These are phyloP conservation scores for Rauvolfia tetraphylla DNA, from an alignment of 257 asterid genomes.

Conservation along the genomic window DNA sequence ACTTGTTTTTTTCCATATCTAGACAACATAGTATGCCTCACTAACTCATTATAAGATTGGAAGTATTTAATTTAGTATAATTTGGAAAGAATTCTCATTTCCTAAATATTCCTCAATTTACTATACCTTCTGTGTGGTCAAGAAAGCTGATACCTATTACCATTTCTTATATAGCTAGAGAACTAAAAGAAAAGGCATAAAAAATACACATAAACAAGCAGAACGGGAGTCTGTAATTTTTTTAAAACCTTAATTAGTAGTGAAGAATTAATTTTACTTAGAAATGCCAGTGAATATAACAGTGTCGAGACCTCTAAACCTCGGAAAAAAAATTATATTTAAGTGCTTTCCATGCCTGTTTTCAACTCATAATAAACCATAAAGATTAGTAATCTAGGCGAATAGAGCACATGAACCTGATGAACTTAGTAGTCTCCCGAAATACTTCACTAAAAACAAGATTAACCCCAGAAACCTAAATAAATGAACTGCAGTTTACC, in stretches of 20 bases:
- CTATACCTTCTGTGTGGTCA: neutral
- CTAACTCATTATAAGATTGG: neutral
- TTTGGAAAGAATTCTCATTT: neutral
- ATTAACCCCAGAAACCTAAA: neutral
- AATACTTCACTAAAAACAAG: neutral
- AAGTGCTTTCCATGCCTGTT: neutral
- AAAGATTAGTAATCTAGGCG: neutral
- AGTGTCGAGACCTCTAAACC: neutral
- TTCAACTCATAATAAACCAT: neutral
- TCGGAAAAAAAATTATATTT: too few relatives aligned
- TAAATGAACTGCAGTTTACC: neutral
- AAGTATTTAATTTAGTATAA: neutral
- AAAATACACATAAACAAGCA: neutral
- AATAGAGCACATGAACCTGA: neutral
- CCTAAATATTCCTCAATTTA: neutral
- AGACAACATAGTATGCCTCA: neutral
- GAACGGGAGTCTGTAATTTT: neutral
- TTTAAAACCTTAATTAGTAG: neutral
- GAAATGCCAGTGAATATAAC: neutral
- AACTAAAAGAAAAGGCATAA: neutral
- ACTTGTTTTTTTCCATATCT: neutral
- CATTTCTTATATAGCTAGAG: neutral
- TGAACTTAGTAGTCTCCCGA: neutral
- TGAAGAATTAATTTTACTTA: neutral
- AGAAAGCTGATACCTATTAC: neutral